phyloP scores from a whole-genome alignment of 305 asterid species.

The Fraxinus paxiana region DNA sequence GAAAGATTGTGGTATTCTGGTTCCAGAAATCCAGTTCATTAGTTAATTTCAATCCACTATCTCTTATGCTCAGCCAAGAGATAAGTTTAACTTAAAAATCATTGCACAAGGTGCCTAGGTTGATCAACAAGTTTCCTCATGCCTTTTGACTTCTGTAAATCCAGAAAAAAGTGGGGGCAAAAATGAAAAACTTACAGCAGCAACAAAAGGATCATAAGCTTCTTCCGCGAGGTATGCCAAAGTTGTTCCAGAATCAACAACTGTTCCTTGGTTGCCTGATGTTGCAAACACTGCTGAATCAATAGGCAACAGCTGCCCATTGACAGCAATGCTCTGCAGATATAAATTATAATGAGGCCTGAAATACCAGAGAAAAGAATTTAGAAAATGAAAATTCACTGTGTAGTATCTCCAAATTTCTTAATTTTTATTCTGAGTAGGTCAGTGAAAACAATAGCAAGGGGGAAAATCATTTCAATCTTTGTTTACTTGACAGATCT shows the following conservation, averaged over 20 bases:
- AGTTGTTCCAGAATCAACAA: conserved; percentile 94
- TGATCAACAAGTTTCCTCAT: not conserved
- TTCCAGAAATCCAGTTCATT: not conserved
- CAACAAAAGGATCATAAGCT: conserved; percentile 83
- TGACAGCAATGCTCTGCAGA: conserved; percentile 84
- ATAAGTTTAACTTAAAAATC: not conserved
- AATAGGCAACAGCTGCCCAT: conserved; percentile 73
- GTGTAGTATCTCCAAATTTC: not conserved
- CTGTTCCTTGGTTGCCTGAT: conserved; percentile 69
- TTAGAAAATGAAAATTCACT: conserved; percentile 3
- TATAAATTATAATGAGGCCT: conserved; percentile 90
- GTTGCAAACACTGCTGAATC: conserved; percentile 77
- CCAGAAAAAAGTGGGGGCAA: conserved; percentile 17
- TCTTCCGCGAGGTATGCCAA: conserved; percentile 83
- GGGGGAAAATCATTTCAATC: conserved; percentile 21
- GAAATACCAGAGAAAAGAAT: conserved; percentile 34
- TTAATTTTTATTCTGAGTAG: conserved; percentile 7
- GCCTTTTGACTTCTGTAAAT: conserved; percentile 7
- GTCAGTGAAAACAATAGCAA: conserved; percentile 11
- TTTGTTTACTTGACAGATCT: not conserved
- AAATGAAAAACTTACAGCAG: conserved; percentile 58
- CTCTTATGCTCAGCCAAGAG: not conserved
- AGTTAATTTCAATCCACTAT: not conserved
- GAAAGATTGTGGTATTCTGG: not conserved
- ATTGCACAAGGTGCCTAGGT: not conserved